Evolutionary conservation across 257 asterid species (phyloP), one percentile per base, ranked within the genome.

Genomic region (Perilla frutescens): DNA sequence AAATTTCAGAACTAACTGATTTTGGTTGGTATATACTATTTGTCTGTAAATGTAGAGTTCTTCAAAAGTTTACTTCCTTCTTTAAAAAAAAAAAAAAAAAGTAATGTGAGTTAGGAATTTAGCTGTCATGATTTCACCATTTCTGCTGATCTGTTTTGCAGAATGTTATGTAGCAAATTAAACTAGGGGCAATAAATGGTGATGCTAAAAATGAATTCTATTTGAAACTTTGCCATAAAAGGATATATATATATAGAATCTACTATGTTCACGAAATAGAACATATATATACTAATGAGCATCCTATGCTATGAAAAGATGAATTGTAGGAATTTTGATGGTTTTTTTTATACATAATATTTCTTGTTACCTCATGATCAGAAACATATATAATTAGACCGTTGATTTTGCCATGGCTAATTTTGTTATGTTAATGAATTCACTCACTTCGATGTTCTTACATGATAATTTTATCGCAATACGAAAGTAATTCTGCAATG

Each of bases 71-170:
- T 20, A 20, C 26, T 1, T 20, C 26, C 26, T 20, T 20, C 1
- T 20, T 20, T 20, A 20, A 20, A 20, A 0, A 20, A 20, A 20
- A 20, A 20, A 20, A 20, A 20, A 20, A 20, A 20, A 20, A 20
- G 26, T 20, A 20, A 20, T 20, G 26, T 20, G 26, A 20, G 26
- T 20, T 20, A 20, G 26, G 26, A 20, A 20, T 20, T 20, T 20
- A 20, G 26, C 26, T 20, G 26, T 20, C 26, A 20, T 20, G 26
- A 20, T 20, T 20, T 20, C 26, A 20, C 26, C 26, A 20, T 44
- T 6, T 58, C 2, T 68, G 48, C 66, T 71, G 49, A 71, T 49
- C 69, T 60, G 76, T 51, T 31, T 48, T 45, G 56, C 14, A 39
- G 49, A 59, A 55, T 34, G 37, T 34, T 34, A 8, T 70, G 50